Evolutionary conservation across 2,329 filamentous ascomycete species (phyloP).

Genomic region (Sclerotinia borealis): DNA sequence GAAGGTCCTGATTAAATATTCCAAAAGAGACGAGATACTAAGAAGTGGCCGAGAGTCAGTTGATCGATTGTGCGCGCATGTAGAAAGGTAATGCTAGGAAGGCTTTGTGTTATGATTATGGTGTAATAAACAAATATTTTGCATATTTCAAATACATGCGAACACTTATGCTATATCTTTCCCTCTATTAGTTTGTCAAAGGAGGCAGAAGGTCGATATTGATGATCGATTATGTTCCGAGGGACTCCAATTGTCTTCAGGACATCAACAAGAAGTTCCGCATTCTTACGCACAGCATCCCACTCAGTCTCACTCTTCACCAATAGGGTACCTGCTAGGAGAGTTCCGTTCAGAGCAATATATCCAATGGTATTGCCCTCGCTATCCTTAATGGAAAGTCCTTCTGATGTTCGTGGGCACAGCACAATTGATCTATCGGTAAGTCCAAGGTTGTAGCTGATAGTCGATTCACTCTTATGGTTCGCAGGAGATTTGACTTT

Average conservation of each 20-base stretch:
- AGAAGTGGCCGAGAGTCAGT: neutral
- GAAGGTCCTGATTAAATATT: constrained; percentile 8
- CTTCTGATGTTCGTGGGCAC: constrained; percentile 49
- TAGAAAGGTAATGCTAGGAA: neutral
- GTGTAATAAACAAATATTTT: neutral
- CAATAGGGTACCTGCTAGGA: constrained; percentile 58
- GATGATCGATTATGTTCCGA: neutral
- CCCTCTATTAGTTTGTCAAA: neutral
- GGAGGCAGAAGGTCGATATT: neutral
- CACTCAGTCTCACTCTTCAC: constrained; percentile 55
- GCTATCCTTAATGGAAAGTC: constrained; percentile 29
- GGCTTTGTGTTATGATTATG: neutral
- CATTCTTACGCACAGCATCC: constrained; percentile 42
- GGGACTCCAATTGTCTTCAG: constrained; percentile 31
- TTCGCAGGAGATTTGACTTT: neutral
- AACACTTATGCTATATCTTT: neutral
- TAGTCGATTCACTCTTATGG: constrained; percentile 34
- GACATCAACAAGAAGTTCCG: constrained; percentile 37
- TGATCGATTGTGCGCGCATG: neutral
- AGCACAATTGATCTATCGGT: constrained; percentile 48
- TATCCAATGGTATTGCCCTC: constrained; percentile 24
- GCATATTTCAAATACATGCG: neutral
- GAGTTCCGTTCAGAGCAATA: constrained; percentile 51
- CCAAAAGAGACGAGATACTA: neutral
- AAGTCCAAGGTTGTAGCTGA: constrained; percentile 60